phyloP scores from a whole-genome alignment of 768 basidiomycete genomes.

The Mycena crocata region DNA sequence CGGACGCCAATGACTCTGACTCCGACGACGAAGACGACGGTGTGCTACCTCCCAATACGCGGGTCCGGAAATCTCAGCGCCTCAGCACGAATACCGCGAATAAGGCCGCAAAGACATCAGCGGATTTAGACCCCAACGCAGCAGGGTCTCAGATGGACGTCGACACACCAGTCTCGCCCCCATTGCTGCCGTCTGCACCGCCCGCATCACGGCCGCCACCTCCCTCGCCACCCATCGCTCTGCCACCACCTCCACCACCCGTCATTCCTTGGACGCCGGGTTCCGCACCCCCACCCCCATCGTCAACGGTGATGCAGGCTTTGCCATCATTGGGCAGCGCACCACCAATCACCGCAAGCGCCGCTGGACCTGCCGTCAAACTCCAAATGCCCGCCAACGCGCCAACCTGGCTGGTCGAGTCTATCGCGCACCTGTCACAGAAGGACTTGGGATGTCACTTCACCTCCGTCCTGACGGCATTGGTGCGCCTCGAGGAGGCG shows the following conservation, averaged over 20 bases:
- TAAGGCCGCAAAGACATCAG: too few species aligned
- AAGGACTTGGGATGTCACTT: neutral
- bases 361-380: neutral
- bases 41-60: too few species aligned
- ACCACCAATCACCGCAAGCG: neutral
- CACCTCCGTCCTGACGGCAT: neutral
- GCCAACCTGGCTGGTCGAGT: neutral
- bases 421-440: neutral
- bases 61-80: neutral
- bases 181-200: too few species aligned
- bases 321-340: neutral
- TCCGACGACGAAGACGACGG: too few species aligned
- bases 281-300: neutral
- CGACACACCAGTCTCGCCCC: too few species aligned
- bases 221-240: neutral
- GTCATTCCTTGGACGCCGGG: neutral
- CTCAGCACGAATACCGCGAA: neutral
- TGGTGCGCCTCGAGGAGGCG: neutral
- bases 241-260: neutral
- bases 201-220: neutral
- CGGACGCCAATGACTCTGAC: neutral
- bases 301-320: neutral
- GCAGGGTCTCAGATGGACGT: too few species aligned
- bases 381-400: neutral
- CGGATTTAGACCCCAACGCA: too few species aligned